Evolutionary conservation across 1,139 yeast species (phyloP).

Genomic region (Zygoascus meyerae): DNA sequence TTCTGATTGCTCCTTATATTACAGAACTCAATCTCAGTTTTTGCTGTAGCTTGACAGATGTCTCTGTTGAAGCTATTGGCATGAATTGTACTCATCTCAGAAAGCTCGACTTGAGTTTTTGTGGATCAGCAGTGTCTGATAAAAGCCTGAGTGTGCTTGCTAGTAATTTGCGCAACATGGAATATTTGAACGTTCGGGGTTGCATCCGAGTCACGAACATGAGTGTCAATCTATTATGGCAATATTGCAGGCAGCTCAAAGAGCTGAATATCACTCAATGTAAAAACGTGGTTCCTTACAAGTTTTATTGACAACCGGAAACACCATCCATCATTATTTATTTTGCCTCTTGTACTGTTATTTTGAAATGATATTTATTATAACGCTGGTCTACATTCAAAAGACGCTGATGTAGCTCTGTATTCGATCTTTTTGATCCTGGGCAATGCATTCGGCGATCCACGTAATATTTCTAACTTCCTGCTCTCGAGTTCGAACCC

Average conservation of each 20-base stretch:
- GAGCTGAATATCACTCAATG: slow-evolving; percentile 64
- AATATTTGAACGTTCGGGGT: slow-evolving; percentile 52
- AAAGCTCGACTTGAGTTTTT: slow-evolving; percentile 57
- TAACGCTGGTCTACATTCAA: slow-evolving; percentile 17
- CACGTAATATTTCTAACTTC: slow-evolving; percentile 95
- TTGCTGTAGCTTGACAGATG: slow-evolving; percentile 69
- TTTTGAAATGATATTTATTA: not conserved
- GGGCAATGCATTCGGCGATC: slow-evolving; percentile 88
- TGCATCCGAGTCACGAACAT: slow-evolving; percentile 71
- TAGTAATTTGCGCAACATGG: slow-evolving; percentile 45
- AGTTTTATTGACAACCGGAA: not conserved
- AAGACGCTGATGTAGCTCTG: slow-evolving; percentile 37
- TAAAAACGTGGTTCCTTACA: slow-evolving; percentile 38
- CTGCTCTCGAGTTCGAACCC: slow-evolving; percentile 94
- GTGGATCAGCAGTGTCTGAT: slow-evolving; percentile 78
- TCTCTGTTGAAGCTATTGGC: slow-evolving; percentile 58
- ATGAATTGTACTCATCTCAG: slow-evolving; percentile 55
- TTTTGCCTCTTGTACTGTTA: not conserved
- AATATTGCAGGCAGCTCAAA: slow-evolving; percentile 47
- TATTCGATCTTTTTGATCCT: slow-evolving; percentile 41
- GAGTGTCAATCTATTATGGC: slow-evolving; percentile 62
- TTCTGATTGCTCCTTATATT: slow-evolving; percentile 55
- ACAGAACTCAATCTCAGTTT: slow-evolving; percentile 57
- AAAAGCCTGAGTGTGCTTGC: slow-evolving; percentile 60
- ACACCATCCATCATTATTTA: not conserved